Base-by-base conservation (phyloP, 495 filamentous ascomycete genomes). In the Penicillium arizonense region DNA sequence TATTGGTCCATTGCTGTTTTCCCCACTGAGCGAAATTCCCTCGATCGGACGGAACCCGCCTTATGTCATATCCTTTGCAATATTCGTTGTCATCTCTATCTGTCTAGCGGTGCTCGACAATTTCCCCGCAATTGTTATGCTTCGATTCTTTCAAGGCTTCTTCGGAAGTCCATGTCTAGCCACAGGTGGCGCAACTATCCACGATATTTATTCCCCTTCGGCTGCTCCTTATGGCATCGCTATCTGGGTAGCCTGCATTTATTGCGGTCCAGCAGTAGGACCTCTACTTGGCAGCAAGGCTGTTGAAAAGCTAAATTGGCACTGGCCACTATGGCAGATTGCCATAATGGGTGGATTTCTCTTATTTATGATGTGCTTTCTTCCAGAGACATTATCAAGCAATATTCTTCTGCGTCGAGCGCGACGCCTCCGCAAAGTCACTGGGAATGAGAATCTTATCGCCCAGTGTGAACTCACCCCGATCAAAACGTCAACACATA, bases 151-250 rank as follows among this genome's bases (percentile, higher is more conserved):
- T 21, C 71, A 71, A 36, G 77, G 77, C 37, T 76, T 80, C 59
- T 77, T 80, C 52, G 77, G 77, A 5, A 59, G 51, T 37, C 76
- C 74, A 3, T 76, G 72, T 56, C 58, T 80, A 0, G 77, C 77
- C 0, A 77, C 68, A 4, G 79, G 77, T 16, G 77, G 84, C 56
- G 80, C 78, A 28, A 75, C 77, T 16, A 76, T 85, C 76, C 72
- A 47, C 75, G 84, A 14, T 77, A 84, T 56, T 3, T 50, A 46
- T n/a, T 21, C 14, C 3, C 4, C n/a, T 9, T 10, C 20, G 18
- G 11, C 9, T 21, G 16, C 20, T 0, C 37, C 37, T 14, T 40
- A 40, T 14, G 37, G 4, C 5, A 14, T 23, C 3, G 6, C 14
- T 24, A 59, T 56, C 14, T 65, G 55, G 41, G 53, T 45, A 4